Evolutionary conservation across 169 alveolate species (phyloP), one percentile per base, ranked within the genome.

Genomic region (Eimeria sp.): DNA sequence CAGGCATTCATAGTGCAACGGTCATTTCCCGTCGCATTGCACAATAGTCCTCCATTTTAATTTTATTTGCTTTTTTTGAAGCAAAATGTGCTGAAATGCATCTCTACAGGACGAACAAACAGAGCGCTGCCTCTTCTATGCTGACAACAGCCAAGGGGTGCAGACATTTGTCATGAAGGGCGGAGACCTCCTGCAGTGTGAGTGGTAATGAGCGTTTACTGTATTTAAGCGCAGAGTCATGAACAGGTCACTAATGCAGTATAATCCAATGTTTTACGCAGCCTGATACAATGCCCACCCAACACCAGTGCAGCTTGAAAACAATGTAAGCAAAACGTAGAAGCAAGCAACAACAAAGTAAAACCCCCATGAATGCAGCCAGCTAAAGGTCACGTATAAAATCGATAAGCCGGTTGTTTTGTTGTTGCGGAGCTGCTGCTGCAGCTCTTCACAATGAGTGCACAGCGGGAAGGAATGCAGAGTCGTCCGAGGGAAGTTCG

Each of bases 91-190:
- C 78, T 67, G 43, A 67, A 67, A 67, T 67, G 78, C 1, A 27
- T 67, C 49, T 45, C 73, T 54, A 27, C 92, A 86, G 92, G 92
- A 86, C 67, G 92, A 86, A 20, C 25, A 51, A 40, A 86, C 92
- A 47, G 92, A 86, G 78, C 63, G 92, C 57, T 86, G 92, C 80
- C 92, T 86, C 58, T 86, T 86, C 78, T 86, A 86, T 63, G 92
- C 92, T 40, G 92, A 86, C 61, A 86, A 86, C 67, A 86, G 92
- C 80, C 92, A 86, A 61, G 92, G 67, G 2, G 92, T 86, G 78
- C 92, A 86, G 57, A 61, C 92, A 57, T 86, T 58, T 61, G 92
- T 86, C 43, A 86, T 86, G 92, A 86, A 61, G 22, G 92, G 92
- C 14, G 80, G 92, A 45, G 76, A 86, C 78, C 92, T 86, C 58